These are phyloP conservation scores for Fusarium gaditjirri DNA, from an alignment of 2,329 filamentous ascomycete genomes.

Conservation along the genomic window DNA sequence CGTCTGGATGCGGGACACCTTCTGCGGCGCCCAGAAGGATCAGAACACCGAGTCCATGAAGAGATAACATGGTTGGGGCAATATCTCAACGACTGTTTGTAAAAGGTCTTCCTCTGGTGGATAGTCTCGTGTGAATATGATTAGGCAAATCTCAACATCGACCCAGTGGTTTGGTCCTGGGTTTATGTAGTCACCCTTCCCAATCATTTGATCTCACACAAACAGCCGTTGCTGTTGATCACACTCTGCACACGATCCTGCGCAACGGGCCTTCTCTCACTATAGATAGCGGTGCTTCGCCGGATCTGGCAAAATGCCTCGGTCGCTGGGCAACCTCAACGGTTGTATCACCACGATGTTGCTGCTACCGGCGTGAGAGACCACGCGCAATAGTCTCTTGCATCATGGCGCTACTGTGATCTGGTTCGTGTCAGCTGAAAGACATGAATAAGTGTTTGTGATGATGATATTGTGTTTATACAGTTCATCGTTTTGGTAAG, in stretches of 20 bases:
- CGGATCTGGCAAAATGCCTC: slow-evolving; percentile 2
- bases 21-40: background rate
- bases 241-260: background rate
- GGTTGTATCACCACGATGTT: slow-evolving; percentile 8
- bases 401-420: background rate
- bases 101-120: background rate
- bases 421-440: background rate
- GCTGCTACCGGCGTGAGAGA: background rate
- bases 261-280: background rate
- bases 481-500: background rate
- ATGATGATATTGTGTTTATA: too few relatives aligned
- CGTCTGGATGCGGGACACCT: slow-evolving; percentile 1
- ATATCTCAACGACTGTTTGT: background rate
- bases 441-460: background rate
- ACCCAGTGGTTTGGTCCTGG: slow-evolving; percentile 8
- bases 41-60: background rate
- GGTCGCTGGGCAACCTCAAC: slow-evolving; percentile 20
- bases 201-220: slow-evolving; percentile 1
- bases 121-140: background rate
- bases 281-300: background rate
- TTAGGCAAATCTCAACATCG: background rate
- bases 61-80: background rate
- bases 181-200: slow-evolving; percentile 33
- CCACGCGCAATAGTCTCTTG: background rate
- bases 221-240: background rate